Evolutionary conservation across 192 early-diverging fungal genomes (phyloP), one percentile per base, ranked within the genome.

Genomic region (Chytriomyces sp.): DNA sequence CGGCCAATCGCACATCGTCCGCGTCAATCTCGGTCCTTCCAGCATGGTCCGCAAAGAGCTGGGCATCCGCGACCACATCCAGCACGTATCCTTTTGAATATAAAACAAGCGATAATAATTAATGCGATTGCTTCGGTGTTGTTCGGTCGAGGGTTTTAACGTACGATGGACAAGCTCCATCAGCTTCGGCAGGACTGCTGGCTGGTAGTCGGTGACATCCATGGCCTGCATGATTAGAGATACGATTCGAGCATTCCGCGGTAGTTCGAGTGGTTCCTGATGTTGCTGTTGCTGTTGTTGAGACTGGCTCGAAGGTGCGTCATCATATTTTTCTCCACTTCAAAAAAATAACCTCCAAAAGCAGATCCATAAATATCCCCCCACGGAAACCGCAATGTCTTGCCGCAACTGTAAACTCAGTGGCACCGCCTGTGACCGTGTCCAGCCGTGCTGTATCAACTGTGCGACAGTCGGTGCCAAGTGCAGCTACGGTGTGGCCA

Each of bases 1-100:
- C 95, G 3, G 97, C 95, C 45, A 99, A 82, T 45, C 92, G 90
- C 20, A 99, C 91, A 79, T 97, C 95, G 57, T 94, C 93, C 49
- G 92, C 68, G 64, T 92, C 90, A 45, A 97, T 85, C 45, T 94
- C 93, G n/a, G 82, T 76, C 35, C 80, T 90, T 23, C 87, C 89
- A 0, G 95, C 94, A 77, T 99, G 97, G 69, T 99, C 96, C 45
- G 95, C 92, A 85, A 95, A 97, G 11, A 93, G 82, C 63, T 94
- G 88, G 20, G 96, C 93, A 71, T 99, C 97, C 62, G 93, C 92
- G 59, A 98, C 90, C 28, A 99, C 92, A 67, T 97, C 95, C 6
- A 94, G 87, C 0, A 94, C 92, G 72, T 99, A 96, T 47, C 93
- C 92, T 93, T 26, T 11, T 0, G 2, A 11, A 2, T n/a, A n/a